Percentiles rank a stretch among this genome's conserved stretches.
Evolutionary conservation across 805 yeast genomes (phyloP).

Genomic region (Candida mattraensis): DNA sequence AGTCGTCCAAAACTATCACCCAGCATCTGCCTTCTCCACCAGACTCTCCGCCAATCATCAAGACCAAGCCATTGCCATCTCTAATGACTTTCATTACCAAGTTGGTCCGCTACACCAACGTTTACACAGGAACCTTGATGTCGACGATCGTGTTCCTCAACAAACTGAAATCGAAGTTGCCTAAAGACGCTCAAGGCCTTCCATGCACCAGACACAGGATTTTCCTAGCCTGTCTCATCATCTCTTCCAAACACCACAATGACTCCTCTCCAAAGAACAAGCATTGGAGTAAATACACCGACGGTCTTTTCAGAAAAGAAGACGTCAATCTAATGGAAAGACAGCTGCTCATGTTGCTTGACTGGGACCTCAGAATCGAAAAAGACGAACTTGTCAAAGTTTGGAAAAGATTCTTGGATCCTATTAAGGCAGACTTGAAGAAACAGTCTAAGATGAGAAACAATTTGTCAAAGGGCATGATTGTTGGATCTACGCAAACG

Average conservation of each 20-base stretch:
- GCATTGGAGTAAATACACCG: slow-evolving; percentile 80
- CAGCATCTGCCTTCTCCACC: slow-evolving; percentile 35
- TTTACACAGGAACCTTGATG: slow-evolving; percentile 77
- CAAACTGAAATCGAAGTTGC: slow-evolving; percentile 58
- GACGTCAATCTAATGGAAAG: slow-evolving; percentile 82
- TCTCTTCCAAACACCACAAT: slow-evolving; percentile 73
- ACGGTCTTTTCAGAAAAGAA: slow-evolving; percentile 63
- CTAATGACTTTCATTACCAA: slow-evolving; percentile 72
- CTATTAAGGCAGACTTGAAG: slow-evolving; percentile 43
- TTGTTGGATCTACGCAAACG: slow-evolving; percentile 31
- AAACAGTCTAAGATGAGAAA: slow-evolving; percentile 33
- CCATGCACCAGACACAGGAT: slow-evolving; percentile 82
- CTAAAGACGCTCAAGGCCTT: slow-evolving; percentile 70
- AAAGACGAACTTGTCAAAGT: slow-evolving; percentile 43
- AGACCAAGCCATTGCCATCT: slow-evolving; percentile 56
- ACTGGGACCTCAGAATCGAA: slow-evolving; percentile 64
- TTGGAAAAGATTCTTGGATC: slow-evolving; percentile 48
- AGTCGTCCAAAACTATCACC: slow-evolving; percentile 37
- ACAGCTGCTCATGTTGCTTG: slow-evolving; percentile 63
- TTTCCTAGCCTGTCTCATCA: slow-evolving; percentile 69
- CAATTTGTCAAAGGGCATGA: slow-evolving; percentile 29
- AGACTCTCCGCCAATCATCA: slow-evolving; percentile 31
- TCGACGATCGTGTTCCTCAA: slow-evolving; percentile 69
- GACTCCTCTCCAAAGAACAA: slow-evolving; percentile 76
- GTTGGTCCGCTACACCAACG: slow-evolving; percentile 72